Evolutionary conservation across 306 rosid species (phyloP).

Genomic region (Dryas alaskensis): DNA sequence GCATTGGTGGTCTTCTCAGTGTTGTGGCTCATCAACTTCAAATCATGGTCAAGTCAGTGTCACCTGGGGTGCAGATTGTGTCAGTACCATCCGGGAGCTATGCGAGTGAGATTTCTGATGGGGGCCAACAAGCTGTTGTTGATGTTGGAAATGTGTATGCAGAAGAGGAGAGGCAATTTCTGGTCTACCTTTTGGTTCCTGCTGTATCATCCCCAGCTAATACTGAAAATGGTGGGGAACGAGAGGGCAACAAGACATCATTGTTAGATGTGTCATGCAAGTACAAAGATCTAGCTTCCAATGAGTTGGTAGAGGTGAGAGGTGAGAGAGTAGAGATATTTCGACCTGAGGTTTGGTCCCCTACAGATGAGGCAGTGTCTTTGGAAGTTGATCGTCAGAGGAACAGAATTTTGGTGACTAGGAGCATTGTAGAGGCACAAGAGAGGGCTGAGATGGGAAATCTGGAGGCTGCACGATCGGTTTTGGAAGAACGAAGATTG

Average conservation of each 20-base stretch:
- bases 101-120: conserved; percentile 15
- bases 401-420: conserved; percentile 12
- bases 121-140: conserved; percentile 17
- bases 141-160: conserved; percentile 27
- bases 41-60: conserved; percentile 22
- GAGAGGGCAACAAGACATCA: background rate
- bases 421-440: conserved; percentile 10
- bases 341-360: conserved; percentile 10
- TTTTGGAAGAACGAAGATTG: conserved; percentile 1
- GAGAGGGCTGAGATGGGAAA: conserved; percentile 7
- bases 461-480: conserved; percentile 1
- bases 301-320: conserved; percentile 2
- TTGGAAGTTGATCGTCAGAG: conserved; percentile 17
- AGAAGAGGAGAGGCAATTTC: conserved; percentile 31
- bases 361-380: conserved; percentile 8
- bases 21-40: conserved; percentile 39
- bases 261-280: conserved; percentile 1
- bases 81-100: conserved; percentile 10
- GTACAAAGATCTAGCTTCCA: conserved; percentile 15
- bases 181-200: conserved; percentile 27
- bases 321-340: background rate
- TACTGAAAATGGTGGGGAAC: background rate
- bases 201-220: background rate
- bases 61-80: conserved; percentile 9
- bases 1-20: conserved; percentile 38